Evolutionary conservation across 2,329 filamentous ascomycete genomes (phyloP), one percentile per base, ranked within the genome.

Genomic region (Pestalotiopsis sp.): DNA sequence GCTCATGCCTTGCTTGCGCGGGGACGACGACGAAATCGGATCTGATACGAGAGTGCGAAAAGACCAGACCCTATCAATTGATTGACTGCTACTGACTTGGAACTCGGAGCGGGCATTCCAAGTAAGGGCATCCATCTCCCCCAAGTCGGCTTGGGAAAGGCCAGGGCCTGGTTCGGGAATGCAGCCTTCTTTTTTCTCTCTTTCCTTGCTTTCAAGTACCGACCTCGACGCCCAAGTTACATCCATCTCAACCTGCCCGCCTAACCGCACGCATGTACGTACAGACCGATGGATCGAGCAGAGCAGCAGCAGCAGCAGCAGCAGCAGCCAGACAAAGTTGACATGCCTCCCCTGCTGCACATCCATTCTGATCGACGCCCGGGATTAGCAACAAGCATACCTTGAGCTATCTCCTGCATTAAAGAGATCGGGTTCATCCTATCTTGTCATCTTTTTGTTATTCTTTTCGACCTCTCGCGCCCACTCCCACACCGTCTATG

Each of bases 351-450:
- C 67, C 63, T 69, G 67, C 59, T 61, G 63, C 56, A 52, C 67
- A 65, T 65, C 67, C 41, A 59, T 68, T 31, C 41, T 69, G 67
- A 69, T 69, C 67, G 67, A 66, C 67, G 58, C 13, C 63, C 36
- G 41, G 65, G 57, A 67, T 61, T 14, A 9, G 31, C 31, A 36
- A 36, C 31, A 36, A 36, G 31, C 62, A 65, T 36, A 38, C 27
- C 31, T 20, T 13, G 20, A 56, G 63, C 25, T 66, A 39, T 38
- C 63, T 56, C 23, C 49, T 38, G 27, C 36, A 23, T 23, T 56
- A 57, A 36, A 66, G 41, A 56, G 63, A 61, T 41, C 57, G 38
- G 45, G 65, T 67, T 67, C 65, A 61, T 67, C 65, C 56, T 67
- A 61, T 67, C 65, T 59, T 58, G 49, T 36, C 27, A 57, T 27